Conservation (phyloP, 345 rosid genomes). For the Firmiana major region DNA sequence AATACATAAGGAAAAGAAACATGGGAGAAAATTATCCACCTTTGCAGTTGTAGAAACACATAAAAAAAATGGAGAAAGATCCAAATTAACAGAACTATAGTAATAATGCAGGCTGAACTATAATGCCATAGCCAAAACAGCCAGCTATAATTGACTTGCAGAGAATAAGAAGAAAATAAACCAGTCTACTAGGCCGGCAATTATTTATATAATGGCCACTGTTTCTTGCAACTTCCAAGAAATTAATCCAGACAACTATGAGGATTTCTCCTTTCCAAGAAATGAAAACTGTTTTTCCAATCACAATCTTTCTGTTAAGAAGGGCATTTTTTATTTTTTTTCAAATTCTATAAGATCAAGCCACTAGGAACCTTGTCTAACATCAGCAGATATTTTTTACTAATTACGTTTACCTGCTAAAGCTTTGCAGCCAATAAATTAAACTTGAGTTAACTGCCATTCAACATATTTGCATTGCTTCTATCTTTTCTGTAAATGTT, state of each 20-base stretch:
- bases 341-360: neutral
- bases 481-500: no score
- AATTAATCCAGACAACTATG: neutral
- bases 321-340: neutral
- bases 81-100: no score
- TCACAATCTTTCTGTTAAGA: neutral
- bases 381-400: neutral
- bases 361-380: neutral
- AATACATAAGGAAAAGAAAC: neutral
- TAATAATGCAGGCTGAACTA: no score
- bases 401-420: slow-evolving; percentile 8
- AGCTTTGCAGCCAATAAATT: neutral
- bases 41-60: neutral
- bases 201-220: neutral
- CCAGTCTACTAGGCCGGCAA: no score
- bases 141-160: no score
- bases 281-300: neutral
- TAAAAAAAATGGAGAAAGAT: no score
- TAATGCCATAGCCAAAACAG: no score
- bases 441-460: neutral
- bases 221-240: neutral
- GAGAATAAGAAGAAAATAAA: no score
- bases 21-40: neutral
- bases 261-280: no score
- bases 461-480: neutral